Conservation (phyloP, 192 early-diverging fungal genomes). For the Podila minutissima region DNA sequence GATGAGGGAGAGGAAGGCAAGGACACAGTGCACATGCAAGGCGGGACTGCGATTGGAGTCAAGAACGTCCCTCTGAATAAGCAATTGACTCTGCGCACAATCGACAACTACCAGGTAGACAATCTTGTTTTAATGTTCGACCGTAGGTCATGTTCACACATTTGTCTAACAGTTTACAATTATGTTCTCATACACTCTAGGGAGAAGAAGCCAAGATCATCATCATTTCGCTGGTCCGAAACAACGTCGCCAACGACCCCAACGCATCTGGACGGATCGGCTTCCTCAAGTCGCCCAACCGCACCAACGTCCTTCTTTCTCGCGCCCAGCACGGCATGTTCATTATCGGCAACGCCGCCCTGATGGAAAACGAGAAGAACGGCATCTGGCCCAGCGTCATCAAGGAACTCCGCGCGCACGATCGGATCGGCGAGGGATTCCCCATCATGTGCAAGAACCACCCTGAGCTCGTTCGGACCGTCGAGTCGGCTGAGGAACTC, state of each 20-base stretch:
- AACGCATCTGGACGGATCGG: constrained; percentile 47
- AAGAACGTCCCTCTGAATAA: constrained; percentile 26
- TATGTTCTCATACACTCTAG: not conserved
- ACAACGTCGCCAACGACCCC: constrained; percentile 10
- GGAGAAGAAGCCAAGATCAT: constrained; percentile 56
- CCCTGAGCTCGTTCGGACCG: constrained; percentile 39
- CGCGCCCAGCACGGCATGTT: constrained; percentile 70
- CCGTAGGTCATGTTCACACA: too few relatives aligned
- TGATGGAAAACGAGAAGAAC: constrained; percentile 38
- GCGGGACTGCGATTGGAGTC: not conserved
- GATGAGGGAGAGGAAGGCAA: constrained; percentile 13
- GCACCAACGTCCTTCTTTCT: constrained; percentile 66
- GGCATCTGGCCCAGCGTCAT: constrained; percentile 58
- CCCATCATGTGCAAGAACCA: constrained; percentile 61
- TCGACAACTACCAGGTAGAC: constrained; percentile 57
- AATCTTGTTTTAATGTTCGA: too few relatives aligned
- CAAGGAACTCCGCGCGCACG: constrained; percentile 30
- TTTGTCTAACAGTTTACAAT: too few relatives aligned
- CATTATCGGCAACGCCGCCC: constrained; percentile 57
- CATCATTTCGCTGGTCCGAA: constrained; percentile 56
- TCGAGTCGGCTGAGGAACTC: constrained; percentile 34
- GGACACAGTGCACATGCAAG: not conserved
- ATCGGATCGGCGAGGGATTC: constrained; percentile 51
- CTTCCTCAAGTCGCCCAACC: constrained; percentile 64
- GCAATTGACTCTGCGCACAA: constrained; percentile 52